Conservation (phyloP, 495 filamentous ascomycete species). For the Chaetomium cochliodes region DNA sequence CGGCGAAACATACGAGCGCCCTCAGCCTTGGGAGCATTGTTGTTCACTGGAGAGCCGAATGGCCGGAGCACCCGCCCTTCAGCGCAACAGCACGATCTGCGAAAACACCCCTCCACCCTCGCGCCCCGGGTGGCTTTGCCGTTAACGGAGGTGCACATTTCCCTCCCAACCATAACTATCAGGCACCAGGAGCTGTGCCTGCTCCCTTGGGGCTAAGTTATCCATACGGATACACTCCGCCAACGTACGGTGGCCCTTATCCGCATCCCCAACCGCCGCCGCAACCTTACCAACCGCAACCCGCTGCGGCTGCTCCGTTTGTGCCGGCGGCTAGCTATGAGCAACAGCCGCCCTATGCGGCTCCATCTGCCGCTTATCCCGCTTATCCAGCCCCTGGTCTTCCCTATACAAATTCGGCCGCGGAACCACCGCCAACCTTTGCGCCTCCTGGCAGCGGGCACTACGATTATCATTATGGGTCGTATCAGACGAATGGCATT, state of each 20-base stretch:
- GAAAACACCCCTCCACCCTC: slow-evolving; percentile 28
- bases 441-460: slow-evolving; percentile 23
- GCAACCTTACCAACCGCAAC: slow-evolving; percentile 32
- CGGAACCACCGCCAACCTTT: slow-evolving; percentile 27
- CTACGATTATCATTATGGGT: slow-evolving; percentile 33
- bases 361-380: slow-evolving; percentile 29
- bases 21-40: slow-evolving; percentile 67
- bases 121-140: slow-evolving; percentile 6
- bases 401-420: slow-evolving; percentile 27
- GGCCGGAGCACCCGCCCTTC: slow-evolving; percentile 73
- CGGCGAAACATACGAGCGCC: slow-evolving; percentile 69
- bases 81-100: slow-evolving; percentile 51
- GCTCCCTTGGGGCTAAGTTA: slow-evolving; percentile 33
- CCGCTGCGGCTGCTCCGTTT: slow-evolving; percentile 34
- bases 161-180: slow-evolving; percentile 39
- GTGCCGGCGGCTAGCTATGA: slow-evolving; percentile 36
- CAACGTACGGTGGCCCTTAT: slow-evolving; percentile 41
- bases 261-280: slow-evolving; percentile 23
- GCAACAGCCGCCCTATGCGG: slow-evolving; percentile 31
- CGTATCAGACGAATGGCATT: slow-evolving; percentile 24
- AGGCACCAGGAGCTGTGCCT: slow-evolving; percentile 14
- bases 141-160: slow-evolving; percentile 14
- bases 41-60: slow-evolving; percentile 75
- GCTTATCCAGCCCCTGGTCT: slow-evolving; percentile 26
- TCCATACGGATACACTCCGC: slow-evolving; percentile 42